phyloP scores from a whole-genome alignment of 1,284 basidiomycete genomes.

The Trametes pubescens region DNA sequence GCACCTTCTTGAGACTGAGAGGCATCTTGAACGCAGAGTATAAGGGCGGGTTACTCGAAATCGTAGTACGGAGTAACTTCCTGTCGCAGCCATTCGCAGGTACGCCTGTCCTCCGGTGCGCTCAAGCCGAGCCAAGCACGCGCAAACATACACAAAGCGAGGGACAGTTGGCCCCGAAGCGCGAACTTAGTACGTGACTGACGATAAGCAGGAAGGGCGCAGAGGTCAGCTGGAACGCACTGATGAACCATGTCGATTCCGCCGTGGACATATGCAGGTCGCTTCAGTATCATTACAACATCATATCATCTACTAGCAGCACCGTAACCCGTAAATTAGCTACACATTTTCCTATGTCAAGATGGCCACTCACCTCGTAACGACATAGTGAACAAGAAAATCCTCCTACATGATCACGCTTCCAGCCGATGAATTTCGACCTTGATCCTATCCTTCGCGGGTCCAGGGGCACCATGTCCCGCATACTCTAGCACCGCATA shows the following conservation, averaged over 20 bases:
- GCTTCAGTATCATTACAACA: neutral
- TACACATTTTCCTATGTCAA: too few relatives aligned
- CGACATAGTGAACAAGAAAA: neutral
- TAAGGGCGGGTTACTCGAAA: too few relatives aligned
- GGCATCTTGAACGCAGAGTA: too few relatives aligned
- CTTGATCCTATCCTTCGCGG: constrained; percentile 47
- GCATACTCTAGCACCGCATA: constrained; percentile 56
- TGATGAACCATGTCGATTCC: constrained; percentile 45
- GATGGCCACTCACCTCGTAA: neutral
- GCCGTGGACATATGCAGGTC: constrained; percentile 39
- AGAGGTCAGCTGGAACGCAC: constrained; percentile 45
- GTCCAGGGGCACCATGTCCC: constrained; percentile 40
- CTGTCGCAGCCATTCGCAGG: too few relatives aligned
- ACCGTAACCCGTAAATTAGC: too few relatives aligned
- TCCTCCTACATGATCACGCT: neutral
- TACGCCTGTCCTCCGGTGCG: too few relatives aligned
- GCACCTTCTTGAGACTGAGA: too few relatives aligned
- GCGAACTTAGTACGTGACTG: too few relatives aligned
- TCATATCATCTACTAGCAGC: neutral
- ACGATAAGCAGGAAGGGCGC: constrained; percentile 45
- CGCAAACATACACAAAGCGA: too few relatives aligned
- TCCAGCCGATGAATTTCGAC: constrained; percentile 40
- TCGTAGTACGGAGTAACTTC: too few relatives aligned
- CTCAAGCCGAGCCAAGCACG: too few relatives aligned
- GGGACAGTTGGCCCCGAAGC: too few relatives aligned